These are phyloP conservation scores for Sugiyamaella sp. DNA, from an alignment of 1,139 yeast species.

Conservation along the genomic window DNA sequence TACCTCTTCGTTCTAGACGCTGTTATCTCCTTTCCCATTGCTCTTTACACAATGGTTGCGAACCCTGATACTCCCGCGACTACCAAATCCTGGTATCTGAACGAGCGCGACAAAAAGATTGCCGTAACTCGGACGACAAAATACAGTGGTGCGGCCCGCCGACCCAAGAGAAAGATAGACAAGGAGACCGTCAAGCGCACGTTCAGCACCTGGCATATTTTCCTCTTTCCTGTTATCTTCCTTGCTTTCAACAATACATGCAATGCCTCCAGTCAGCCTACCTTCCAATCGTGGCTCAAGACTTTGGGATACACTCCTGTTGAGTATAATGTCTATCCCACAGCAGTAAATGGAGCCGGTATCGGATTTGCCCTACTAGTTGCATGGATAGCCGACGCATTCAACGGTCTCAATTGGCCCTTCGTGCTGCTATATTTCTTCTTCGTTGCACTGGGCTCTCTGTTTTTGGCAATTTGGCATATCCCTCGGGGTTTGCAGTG, in stretches of 20 bases:
- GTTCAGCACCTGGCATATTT: slow-evolving; percentile 55
- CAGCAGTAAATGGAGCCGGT: slow-evolving; percentile 51
- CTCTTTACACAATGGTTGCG: slow-evolving; percentile 47
- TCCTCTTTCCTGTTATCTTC: slow-evolving; percentile 53
- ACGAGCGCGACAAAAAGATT: slow-evolving; percentile 41
- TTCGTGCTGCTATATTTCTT: slow-evolving; percentile 48
- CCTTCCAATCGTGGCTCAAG: slow-evolving; percentile 60
- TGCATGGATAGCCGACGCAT: slow-evolving; percentile 50
- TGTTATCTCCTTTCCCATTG: slow-evolving; percentile 52
- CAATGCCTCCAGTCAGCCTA: slow-evolving; percentile 50
- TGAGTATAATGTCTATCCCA: slow-evolving; percentile 54
- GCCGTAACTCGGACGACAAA: slow-evolving; percentile 44
- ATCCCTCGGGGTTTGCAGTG: slow-evolving; percentile 54
- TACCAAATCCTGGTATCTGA: slow-evolving; percentile 47
- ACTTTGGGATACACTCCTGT: slow-evolving; percentile 47
- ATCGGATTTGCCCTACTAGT: slow-evolving; percentile 48
- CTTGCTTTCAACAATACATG: slow-evolving; percentile 55
- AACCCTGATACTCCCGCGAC: slow-evolving; percentile 51
- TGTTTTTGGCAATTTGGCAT: slow-evolving; percentile 51
- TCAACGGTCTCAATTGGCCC: slow-evolving; percentile 50
- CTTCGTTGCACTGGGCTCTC: slow-evolving; percentile 48
- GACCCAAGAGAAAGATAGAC: slow-evolving; percentile 35
- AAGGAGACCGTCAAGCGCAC: slow-evolving; percentile 47
- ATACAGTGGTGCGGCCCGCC: slow-evolving; percentile 46
- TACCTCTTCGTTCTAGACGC: slow-evolving; percentile 57